Base-by-base conservation (phyloP, 1,284 basidiomycete species). In the Cerrena zonata region DNA sequence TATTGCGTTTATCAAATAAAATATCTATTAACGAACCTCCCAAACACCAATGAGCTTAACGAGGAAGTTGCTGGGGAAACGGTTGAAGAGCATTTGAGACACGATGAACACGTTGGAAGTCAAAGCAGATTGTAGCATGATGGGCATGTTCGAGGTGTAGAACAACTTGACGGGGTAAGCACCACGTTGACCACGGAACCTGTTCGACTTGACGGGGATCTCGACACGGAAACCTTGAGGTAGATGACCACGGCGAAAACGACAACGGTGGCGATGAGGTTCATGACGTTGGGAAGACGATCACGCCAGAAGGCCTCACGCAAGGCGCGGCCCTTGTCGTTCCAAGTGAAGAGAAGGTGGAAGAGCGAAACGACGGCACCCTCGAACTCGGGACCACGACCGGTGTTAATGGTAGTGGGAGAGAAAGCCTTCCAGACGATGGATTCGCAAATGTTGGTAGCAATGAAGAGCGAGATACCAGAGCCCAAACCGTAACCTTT, bases 341-440 rank as follows among this genome's bases (percentile, higher is more conserved):
- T 91, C 92, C 93, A 96, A 18, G 95, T 97, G 76, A 99, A 96
- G 55, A 98, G 75, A 40, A 98, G 81, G 70, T 99, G 96, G 91
- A 98, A 97, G 53, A 98, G 82, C 2, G 94, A 89, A 55, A 98
- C 89, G 58, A 98, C 78, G 34, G 95, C 95, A 56, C 95, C 95
- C 67, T 99, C 95, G 61, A 99, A 99, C 70, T 99, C 95, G 53
- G 95, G 92, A 4, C 95, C 95, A 59, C 94, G 91, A 48, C 95
- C 95, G 23, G 94, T 97, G 81, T 99, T 99, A 74, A 98, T 74
- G 44, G 95, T 98, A 27, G 94, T 98, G 25, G 95, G 96, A 2
- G 92, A 95, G 75, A 99, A 98, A 2, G 94, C 95, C 70, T 99
- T 99, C 95, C 95, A 99, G 64, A 98, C 84, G 74, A 99, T 99